These are phyloP conservation scores for Trichoderma koningiopsis DNA, from an alignment of 2,329 filamentous ascomycete species.

Conservation along the genomic window DNA sequence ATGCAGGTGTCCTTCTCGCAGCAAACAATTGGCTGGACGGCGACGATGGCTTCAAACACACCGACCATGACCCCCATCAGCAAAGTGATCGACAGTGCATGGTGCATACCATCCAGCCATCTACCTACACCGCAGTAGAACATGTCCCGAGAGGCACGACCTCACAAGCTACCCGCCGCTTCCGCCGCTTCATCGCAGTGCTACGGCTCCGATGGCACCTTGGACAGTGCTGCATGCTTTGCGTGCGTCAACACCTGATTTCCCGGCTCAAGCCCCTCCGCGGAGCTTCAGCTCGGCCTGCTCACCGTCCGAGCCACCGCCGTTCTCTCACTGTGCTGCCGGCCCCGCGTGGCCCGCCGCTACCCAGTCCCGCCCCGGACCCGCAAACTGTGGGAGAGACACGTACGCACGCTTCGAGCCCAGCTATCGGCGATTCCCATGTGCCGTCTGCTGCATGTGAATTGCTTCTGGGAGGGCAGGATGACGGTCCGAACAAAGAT, in stretches of 20 bases:
- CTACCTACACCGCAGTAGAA: neutral
- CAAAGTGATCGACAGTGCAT: conserved; percentile 12
- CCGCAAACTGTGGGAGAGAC: conserved; percentile 16
- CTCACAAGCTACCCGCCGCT: conserved; percentile 5
- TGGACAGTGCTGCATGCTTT: neutral
- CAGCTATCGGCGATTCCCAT: conserved; percentile 3
- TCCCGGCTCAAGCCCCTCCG: neutral
- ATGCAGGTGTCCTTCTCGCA: neutral
- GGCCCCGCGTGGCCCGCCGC: conserved; percentile 2
- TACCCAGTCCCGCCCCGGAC: conserved; percentile 18
- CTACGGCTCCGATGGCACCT: neutral
- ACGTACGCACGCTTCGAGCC: neutral
- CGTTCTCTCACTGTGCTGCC: conserved; percentile 22
- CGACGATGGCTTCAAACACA: conserved; percentile 11
- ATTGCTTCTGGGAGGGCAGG: neutral
- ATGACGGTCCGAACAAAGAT: neutral
- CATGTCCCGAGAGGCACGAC: neutral
- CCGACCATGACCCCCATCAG: neutral
- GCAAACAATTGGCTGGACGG: conserved; percentile 14
- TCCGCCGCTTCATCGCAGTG: conserved; percentile 1
- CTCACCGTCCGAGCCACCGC: conserved; percentile 8
- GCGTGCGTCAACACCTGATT: neutral
- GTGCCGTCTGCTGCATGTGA: neutral
- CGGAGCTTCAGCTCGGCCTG: conserved; percentile 8
- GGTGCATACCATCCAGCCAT: neutral